These are phyloP conservation scores for Cercospora berteroae DNA, from an alignment of 2,329 filamentous ascomycete species.

Conservation along the genomic window DNA sequence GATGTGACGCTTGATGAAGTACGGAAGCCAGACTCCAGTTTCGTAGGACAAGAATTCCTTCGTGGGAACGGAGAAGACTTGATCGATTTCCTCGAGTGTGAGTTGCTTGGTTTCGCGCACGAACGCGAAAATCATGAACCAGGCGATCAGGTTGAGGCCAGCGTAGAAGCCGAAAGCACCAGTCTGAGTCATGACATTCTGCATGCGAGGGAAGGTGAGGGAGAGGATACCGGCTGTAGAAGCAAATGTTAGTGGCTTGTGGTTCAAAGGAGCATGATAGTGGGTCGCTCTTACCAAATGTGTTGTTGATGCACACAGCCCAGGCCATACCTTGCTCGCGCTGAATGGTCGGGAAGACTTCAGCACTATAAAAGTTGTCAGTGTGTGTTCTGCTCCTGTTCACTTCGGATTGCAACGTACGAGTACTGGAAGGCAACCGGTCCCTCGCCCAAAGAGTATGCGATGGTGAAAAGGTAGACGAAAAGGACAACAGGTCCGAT, in stretches of 20 bases:
- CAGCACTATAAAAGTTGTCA: constrained; percentile 32
- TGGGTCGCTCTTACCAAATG: constrained; percentile 42
- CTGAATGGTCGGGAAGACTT: constrained; percentile 48
- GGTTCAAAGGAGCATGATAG: too few relatives aligned
- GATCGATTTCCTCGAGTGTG: constrained; percentile 50
- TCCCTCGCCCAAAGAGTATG: constrained; percentile 49
- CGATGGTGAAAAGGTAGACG: constrained; percentile 54
- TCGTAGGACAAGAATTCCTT: constrained; percentile 42
- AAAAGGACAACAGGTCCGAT: constrained; percentile 43
- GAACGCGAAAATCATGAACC: constrained; percentile 50
- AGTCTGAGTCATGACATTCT: constrained; percentile 50
- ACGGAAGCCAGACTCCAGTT: constrained; percentile 41
- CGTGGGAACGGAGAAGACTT: constrained; percentile 56
- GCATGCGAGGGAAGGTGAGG: constrained; percentile 50
- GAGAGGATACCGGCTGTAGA: constrained; percentile 40
- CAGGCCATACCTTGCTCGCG: constrained; percentile 49
- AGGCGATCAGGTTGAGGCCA: constrained; percentile 56
- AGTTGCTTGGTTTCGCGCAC: constrained; percentile 50
- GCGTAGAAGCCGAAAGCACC: constrained; percentile 59
- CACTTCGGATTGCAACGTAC: not conserved
- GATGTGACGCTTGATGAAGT: constrained; percentile 44
- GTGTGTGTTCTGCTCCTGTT: not conserved
- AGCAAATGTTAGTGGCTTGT: too few relatives aligned
- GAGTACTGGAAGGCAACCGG: constrained; percentile 45
- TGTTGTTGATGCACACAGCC: constrained; percentile 59